Evolutionary conservation across 352 stramenopile genomes (phyloP).

Genomic region (Pythium vanterpoolii): DNA sequence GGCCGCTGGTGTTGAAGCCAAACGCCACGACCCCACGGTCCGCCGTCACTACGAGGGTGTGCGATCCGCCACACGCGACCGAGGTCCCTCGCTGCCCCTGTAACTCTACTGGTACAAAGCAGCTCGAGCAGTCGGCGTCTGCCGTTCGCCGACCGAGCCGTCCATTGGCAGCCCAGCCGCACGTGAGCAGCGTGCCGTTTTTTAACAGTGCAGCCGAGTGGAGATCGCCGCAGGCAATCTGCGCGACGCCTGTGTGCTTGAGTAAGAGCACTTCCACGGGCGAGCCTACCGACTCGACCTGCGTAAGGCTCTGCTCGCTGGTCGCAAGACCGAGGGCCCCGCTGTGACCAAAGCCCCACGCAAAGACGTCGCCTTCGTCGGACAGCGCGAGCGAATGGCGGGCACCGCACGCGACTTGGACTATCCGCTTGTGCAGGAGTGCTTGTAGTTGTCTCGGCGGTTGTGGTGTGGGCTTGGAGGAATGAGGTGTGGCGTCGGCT

Average conservation of each 20-base stretch:
- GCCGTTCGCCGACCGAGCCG: conserved; percentile 36
- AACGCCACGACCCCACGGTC: conserved; percentile 45
- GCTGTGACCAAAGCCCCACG: conserved; percentile 51
- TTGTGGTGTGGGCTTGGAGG: not conserved
- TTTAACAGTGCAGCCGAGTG: conserved; percentile 50
- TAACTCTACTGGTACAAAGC: conserved; percentile 34
- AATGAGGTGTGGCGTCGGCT: no score
- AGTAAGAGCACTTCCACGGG: conserved; percentile 55
- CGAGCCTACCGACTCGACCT: conserved; percentile 19
- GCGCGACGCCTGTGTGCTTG: conserved; percentile 32
- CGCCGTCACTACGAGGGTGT: conserved; percentile 50
- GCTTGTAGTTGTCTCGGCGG: conserved; percentile 33
- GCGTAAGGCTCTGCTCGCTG: conserved; percentile 25
- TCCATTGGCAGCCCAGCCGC: conserved; percentile 53
- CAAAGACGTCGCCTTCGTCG: conserved; percentile 63
- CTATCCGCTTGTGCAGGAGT: conserved; percentile 56
- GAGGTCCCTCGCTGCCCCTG: conserved; percentile 34
- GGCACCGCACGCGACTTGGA: conserved; percentile 57
- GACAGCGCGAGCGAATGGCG: conserved; percentile 57
- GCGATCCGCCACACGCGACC: conserved; percentile 53
- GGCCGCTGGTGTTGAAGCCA: conserved; percentile 52
- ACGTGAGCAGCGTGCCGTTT: conserved; percentile 50
- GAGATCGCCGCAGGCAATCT: conserved; percentile 57
- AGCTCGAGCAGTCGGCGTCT: conserved; percentile 32
- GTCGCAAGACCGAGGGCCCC: conserved; percentile 58